Percentiles rank a stretch among this genome's conserved stretches.
phyloP scores from a whole-genome alignment of 495 filamentous ascomycete genomes.

The Pseudoneurospora amorphoporcata region DNA sequence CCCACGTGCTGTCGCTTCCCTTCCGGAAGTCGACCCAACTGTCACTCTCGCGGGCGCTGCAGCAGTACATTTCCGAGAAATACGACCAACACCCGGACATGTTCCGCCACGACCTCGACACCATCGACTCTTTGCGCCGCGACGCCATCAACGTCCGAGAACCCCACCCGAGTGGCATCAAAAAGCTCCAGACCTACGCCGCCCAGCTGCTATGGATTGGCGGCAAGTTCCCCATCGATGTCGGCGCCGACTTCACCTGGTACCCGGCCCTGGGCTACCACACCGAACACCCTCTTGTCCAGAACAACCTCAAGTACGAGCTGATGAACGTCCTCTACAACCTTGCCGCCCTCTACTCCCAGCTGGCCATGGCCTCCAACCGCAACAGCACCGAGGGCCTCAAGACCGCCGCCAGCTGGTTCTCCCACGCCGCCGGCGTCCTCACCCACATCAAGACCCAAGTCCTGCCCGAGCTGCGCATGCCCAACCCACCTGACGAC shows the following conservation, averaged over 20 bases:
- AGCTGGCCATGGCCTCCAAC: constrained; percentile 74
- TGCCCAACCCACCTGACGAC: constrained; percentile 74
- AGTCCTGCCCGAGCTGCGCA: constrained; percentile 76
- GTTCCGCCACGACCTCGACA: constrained; percentile 81
- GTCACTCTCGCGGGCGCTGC: constrained; percentile 70
- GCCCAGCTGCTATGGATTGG: constrained; percentile 90
- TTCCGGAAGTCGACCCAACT: constrained; percentile 77
- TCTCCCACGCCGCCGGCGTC: constrained; percentile 80
- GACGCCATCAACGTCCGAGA: constrained; percentile 83
- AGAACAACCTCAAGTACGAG: constrained; percentile 92
- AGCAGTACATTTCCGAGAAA: constrained; percentile 93
- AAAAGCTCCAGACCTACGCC: constrained; percentile 77
- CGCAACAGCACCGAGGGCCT: constrained; percentile 72
- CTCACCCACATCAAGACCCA: constrained; percentile 66
- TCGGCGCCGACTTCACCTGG: constrained; percentile 92
- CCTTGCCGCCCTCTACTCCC: constrained; percentile 83
- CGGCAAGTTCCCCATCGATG: constrained; percentile 94
- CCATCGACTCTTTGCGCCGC: constrained; percentile 70
- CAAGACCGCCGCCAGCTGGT: constrained; percentile 83
- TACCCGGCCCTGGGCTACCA: constrained; percentile 90
- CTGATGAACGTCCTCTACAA: constrained; percentile 91
- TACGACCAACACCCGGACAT: constrained; percentile 99
- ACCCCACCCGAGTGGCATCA: constrained; percentile 79
- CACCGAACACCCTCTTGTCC: constrained; percentile 64
- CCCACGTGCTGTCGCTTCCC: constrained; percentile 52